Conservation (phyloP, 306 rosid species). For the Pterocarpus macrocarpus region DNA sequence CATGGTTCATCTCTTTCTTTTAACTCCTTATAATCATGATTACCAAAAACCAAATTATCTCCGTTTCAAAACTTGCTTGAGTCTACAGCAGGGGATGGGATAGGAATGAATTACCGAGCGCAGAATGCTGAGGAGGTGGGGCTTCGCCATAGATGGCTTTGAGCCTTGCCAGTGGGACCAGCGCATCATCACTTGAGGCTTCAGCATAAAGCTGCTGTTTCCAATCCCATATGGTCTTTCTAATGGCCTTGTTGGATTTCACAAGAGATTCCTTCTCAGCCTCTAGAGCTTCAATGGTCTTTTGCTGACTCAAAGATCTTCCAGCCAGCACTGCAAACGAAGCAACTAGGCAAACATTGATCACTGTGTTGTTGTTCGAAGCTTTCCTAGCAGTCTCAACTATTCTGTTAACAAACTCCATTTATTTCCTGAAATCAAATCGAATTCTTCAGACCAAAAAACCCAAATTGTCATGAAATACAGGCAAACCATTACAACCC, state of each 20-base stretch:
- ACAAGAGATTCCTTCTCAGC: conserved; percentile 73
- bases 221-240: conserved; percentile 81
- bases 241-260: conserved; percentile 72
- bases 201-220: conserved; percentile 82
- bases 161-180: conserved; percentile 70
- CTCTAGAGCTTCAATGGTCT: conserved; percentile 67
- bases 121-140: conserved; percentile 43
- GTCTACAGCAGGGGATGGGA: conserved; percentile 12
- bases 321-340: conserved; percentile 60
- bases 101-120: conserved; percentile 55
- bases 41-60: background rate
- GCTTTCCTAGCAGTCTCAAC: conserved; percentile 54
- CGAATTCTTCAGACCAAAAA: background rate
- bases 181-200: conserved; percentile 59
- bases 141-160: conserved; percentile 79
- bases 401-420: conserved; percentile 69
- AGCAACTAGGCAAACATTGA: conserved; percentile 63
- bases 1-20: background rate
- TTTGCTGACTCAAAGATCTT: conserved; percentile 74
- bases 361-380: conserved; percentile 62
- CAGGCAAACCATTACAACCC: background rate
- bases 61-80: background rate
- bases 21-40: background rate
- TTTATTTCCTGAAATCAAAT: conserved; percentile 43
- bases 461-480: background rate